phyloP scores from a whole-genome alignment of 441 rosid species.

The Brassica hybrid region DNA sequence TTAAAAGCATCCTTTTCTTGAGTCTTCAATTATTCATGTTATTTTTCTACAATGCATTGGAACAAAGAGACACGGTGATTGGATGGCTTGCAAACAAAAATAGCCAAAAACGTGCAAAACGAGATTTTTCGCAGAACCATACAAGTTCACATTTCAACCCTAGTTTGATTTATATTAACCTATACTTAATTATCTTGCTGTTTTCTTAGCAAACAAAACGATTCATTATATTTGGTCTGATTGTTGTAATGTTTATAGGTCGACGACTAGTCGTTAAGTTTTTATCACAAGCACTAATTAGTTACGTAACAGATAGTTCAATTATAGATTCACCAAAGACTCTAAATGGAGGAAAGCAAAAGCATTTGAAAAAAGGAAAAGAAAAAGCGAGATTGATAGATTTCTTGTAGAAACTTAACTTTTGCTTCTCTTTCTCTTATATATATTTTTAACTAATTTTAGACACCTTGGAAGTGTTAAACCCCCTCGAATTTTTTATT shows the following conservation, averaged over 20 bases:
- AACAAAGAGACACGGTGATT: conserved; percentile 5
- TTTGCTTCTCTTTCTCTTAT: conserved; percentile 11
- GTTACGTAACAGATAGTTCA: neutral
- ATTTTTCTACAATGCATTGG: neutral
- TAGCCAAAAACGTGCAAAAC: conserved; percentile 12
- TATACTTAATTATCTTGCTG: neutral
- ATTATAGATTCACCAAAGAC: neutral
- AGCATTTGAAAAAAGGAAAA: conserved; percentile 7
- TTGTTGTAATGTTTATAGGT: neutral
- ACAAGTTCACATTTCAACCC: neutral
- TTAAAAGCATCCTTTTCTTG: neutral
- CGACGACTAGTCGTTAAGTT: neutral
- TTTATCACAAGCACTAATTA: neutral
- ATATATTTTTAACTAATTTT: conserved; percentile 1
- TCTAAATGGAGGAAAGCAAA: conserved; percentile 21
- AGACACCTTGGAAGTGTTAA: neutral
- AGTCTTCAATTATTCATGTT: neutral
- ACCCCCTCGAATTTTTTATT: neutral
- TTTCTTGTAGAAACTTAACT: conserved; percentile 12
- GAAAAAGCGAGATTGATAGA: conserved; percentile 15
- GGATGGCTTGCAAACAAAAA: neutral
- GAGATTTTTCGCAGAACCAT: neutral
- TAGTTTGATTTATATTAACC: neutral
- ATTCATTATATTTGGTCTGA: neutral
- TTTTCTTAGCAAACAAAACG: neutral